Conservation (phyloP, 1,139 yeast species). For the Kodamaea alishanica region DNA sequence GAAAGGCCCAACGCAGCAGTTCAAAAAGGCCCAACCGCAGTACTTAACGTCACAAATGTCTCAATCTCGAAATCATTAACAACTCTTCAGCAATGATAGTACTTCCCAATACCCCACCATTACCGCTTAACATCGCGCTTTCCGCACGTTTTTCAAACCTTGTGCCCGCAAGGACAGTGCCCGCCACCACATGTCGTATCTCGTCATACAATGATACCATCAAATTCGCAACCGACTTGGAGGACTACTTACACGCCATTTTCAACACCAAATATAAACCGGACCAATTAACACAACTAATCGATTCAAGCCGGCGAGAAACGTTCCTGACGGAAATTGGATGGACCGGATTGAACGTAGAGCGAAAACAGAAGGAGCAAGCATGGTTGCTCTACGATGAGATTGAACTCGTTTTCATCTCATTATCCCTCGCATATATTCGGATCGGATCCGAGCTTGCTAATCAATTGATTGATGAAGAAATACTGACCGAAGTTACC, state of each 20-base stretch:
- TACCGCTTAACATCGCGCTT: conserved; percentile 7
- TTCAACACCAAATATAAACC: conserved; percentile 12
- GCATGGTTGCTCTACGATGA: conserved; percentile 34
- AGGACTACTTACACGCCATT: conserved; percentile 30
- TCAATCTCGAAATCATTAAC: background rate
- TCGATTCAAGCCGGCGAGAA: too few species aligned
- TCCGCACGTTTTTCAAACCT: conserved; percentile 1
- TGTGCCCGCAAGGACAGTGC: conserved; percentile 8
- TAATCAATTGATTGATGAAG: conserved; percentile 33
- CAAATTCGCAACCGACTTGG: conserved; percentile 30
- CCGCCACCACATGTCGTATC: conserved; percentile 1
- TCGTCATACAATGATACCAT: conserved; percentile 27
- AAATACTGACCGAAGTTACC: conserved; percentile 13
- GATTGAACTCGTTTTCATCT: conserved; percentile 22
- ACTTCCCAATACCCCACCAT: conserved; percentile 17
- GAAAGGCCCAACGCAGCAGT: too few species aligned
- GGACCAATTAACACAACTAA: too few species aligned
- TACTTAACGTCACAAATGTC: too few species aligned
- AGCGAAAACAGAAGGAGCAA: background rate
- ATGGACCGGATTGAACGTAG: conserved; percentile 1
- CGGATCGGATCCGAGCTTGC: conserved; percentile 36
- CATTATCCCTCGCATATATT: conserved; percentile 30
- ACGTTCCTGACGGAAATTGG: too few species aligned
- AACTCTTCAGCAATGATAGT: conserved; percentile 11
- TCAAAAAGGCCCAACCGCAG: too few species aligned